phyloP scores from a whole-genome alignment of 2,329 filamentous ascomycete species.

The Scedosporium boydii region DNA sequence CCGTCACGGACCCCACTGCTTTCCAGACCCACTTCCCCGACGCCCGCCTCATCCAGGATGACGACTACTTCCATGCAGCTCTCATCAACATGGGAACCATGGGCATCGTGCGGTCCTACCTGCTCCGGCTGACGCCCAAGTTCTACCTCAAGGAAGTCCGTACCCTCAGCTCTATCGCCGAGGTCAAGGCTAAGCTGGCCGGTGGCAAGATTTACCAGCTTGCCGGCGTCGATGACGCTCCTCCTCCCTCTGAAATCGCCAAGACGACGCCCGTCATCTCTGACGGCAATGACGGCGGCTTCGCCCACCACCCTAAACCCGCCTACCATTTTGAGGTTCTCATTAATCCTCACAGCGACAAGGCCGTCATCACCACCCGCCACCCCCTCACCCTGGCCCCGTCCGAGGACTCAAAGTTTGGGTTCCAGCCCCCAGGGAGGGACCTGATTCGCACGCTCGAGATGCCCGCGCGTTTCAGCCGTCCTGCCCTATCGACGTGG shows the following conservation, averaged over 20 bases:
- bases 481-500: conserved; percentile 1
- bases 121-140: conserved; percentile 2
- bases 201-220: conserved; percentile 1
- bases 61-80: conserved; percentile 4
- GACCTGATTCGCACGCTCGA: conserved; percentile 6
- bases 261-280: not conserved
- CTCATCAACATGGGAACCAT: conserved; percentile 8
- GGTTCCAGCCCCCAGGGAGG: conserved; percentile 5
- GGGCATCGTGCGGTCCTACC: conserved; percentile 5
- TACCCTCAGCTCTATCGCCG: not conserved
- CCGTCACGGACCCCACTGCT: conserved; percentile 2
- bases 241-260: not conserved
- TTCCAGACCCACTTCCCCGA: not conserved
- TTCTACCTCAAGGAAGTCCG: conserved; percentile 6
- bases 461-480: conserved; percentile 4
- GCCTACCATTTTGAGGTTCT: conserved; percentile 7
- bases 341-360: conserved; percentile 5
- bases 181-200: conserved; percentile 2
- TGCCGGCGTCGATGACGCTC: not conserved
- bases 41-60: conserved; percentile 2
- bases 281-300: conserved; percentile 4
- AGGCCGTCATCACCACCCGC: conserved; percentile 3
- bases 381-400: conserved; percentile 1
- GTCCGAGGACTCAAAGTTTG: conserved; percentile 1
- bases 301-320: not conserved